Evolutionary conservation across 306 rosid species (phyloP), one percentile per base, ranked within the genome.

Genomic region (Corylus heterophylla): DNA sequence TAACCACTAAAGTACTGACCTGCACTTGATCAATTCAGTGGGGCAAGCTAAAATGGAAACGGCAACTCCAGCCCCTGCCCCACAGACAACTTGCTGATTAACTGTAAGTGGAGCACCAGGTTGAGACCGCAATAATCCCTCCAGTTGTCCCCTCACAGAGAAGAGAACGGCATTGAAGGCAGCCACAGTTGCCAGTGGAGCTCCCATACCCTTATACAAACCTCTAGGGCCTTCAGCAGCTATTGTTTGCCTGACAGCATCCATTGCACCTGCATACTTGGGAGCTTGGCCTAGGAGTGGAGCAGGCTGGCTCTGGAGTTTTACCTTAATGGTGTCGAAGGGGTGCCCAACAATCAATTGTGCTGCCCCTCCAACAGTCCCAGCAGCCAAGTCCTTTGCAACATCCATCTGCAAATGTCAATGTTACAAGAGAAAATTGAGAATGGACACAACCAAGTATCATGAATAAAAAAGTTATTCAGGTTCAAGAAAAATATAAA

Each of bases 151-250:
- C 86, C 96, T 91, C 20, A 86, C 99, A 0, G 97, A 49, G 80
- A 96, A 96, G 54, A 96, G 92, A 80, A 96, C 91, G 17, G 99
- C 98, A 62, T 96, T 96, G 85, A 96, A 96, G 59, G 96, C 96
- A 8, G 99, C 98, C 55, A 96, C 99, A 0, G 98, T 96, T 16
- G 99, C 99, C 45, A 96, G 92, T 52, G 98, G 99, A 74, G 96
- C 99, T 45, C 99, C 99, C 98, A 93, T 93, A 52, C 97, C 99
- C 85, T 96, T 96, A 88, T 91, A 96, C 79, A 96, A 87, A n/a
- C 99, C 98, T 44, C 93, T 76, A 45, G 91, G 82, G 17, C 99
- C 99, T 89, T 96, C 99, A 31, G 94, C 96, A 45, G 96, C 92
- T 83, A 96, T 3, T 48, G 99, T 96, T 86, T 96, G 89, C 90